Base-by-base conservation (phyloP, 306 rosid genomes). In the Clitoria ternatea region DNA sequence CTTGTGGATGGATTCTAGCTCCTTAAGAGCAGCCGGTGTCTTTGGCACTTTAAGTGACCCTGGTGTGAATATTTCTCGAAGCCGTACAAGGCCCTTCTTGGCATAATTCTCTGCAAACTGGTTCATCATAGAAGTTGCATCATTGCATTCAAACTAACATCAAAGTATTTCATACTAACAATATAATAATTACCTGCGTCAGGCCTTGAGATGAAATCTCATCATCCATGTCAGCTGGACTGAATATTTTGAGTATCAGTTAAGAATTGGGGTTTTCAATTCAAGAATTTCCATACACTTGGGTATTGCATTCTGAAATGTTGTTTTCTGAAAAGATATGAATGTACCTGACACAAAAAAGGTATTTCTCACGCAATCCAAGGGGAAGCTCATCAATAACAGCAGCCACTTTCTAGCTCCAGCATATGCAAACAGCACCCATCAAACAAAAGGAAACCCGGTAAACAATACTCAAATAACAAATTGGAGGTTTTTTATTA, bases 1-100 rank as follows among this genome's bases (percentile, higher is more conserved):
- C 96, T 94, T 94, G 92, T 90, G 95, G 75, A 94, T 77, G 71
- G 97, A 90, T 85, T 94, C 99, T 66, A 94, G 96, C 32, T 94
- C 97, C 86, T 85, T 71, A 48, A 94, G 89, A 35, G 86, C 95
- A 75, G 84, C 50, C 22, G 78, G 91, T 7, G 96, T 83, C 75
- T 84, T 68, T 50, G 97, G 99, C 76, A 94, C 89, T 75, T 75
- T 50, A 14, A 94, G 90, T 23, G 90, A 79, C 37, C 96, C 92
- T 30, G 95, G 97, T 5, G 85, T 90, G 78, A 94, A 90, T 78
- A 91, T 91, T 83, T 94, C 96, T 59, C 90, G 84, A 27, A 91
- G 97, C 72, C 83, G 84, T 69, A 94, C 97, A 79, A 90, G 63
- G 70, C 99, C 96, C 65, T 64, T 89, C 67, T 76, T 86, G 24